Percentiles rank a stretch among this genome's conserved stretches.
Evolutionary conservation across 169 alveolate species (phyloP).

Genomic region (Plasmodium ovale): DNA sequence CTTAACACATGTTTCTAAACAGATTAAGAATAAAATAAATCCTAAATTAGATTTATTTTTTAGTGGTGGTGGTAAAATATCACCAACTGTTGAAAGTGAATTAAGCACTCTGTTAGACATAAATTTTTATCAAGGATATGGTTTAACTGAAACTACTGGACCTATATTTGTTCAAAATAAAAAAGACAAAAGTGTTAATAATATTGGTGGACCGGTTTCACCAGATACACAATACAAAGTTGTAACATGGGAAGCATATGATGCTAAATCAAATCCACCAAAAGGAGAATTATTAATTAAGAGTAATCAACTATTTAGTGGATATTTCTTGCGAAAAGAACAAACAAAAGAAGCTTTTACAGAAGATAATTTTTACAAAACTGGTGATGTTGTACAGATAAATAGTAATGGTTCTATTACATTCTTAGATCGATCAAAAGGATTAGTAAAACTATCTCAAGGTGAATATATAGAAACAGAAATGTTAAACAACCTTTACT

Average conservation of each 20-base stretch:
- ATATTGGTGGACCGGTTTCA: conserved; percentile 40
- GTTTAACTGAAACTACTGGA: conserved; percentile 61
- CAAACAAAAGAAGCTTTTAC: conserved; percentile 88
- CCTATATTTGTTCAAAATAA: conserved; percentile 20
- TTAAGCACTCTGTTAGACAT: conserved; percentile 11
- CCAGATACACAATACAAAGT: conserved; percentile 5
- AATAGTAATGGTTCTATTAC: conserved; percentile 90
- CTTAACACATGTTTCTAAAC: conserved; percentile 27
- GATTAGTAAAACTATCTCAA: conserved; percentile 94
- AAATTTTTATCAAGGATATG: conserved; percentile 51
- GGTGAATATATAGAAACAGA: conserved; percentile 94
- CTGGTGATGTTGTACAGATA: conserved; percentile 95
- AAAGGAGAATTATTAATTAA: conserved; percentile 94
- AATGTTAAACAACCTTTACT: conserved; percentile 26
- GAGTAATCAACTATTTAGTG: conserved; percentile 89
- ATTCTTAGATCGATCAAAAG: conserved; percentile 95
- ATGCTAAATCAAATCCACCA: conserved; percentile 87
- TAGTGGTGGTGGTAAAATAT: conserved; percentile 63
- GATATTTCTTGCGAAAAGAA: conserved; percentile 91
- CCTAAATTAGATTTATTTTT: conserved; percentile 7
- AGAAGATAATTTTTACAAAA: conserved; percentile 92
- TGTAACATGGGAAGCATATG: conserved; percentile 58
- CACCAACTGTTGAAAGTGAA: conserved; percentile 31
- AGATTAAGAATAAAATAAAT: conserved; percentile 40
- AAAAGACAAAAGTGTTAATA: background rate